These are phyloP conservation scores for Rubia peregrina DNA, from an alignment of 305 asterid species.

Conservation along the genomic window DNA sequence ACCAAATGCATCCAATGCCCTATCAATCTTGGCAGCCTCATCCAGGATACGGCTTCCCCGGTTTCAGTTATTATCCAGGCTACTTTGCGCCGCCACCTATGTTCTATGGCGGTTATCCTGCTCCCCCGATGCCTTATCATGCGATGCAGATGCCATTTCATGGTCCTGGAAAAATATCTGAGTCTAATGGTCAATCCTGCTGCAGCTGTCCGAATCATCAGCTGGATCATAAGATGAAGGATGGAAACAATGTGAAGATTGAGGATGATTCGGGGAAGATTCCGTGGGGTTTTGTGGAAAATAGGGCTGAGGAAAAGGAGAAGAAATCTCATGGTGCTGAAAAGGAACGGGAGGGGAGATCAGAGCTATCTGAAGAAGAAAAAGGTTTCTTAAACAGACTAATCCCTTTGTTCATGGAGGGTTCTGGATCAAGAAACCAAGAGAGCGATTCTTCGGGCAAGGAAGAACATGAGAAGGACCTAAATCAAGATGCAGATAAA, in stretches of 20 bases:
- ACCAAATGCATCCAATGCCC: slow-evolving; percentile 21
- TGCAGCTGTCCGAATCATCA: slow-evolving; percentile 51
- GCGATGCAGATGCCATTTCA: slow-evolving; percentile 30
- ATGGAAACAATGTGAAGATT: slow-evolving; percentile 34
- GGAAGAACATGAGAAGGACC: slow-evolving; percentile 21
- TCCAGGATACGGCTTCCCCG: slow-evolving; percentile 38
- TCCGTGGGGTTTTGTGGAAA: slow-evolving; percentile 29
- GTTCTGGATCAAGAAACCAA: slow-evolving; percentile 23
- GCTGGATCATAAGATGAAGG: slow-evolving; percentile 18
- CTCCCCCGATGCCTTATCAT: slow-evolving; percentile 21
- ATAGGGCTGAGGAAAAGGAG: slow-evolving; percentile 14
- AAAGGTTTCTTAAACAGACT: slow-evolving; percentile 31
- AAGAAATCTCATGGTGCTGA: slow-evolving; percentile 14
- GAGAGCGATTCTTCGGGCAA: slow-evolving; percentile 17
- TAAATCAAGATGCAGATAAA: slow-evolving; percentile 20
- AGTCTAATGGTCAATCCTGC: slow-evolving; percentile 35
- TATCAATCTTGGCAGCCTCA: slow-evolving; percentile 35
- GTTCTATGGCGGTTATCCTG: slow-evolving; percentile 31
- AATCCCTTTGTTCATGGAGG: slow-evolving; percentile 30
- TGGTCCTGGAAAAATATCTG: slow-evolving; percentile 26
- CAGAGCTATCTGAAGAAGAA: slow-evolving; percentile 12
- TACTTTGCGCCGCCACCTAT: slow-evolving; percentile 21
- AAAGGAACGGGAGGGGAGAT: slow-evolving; percentile 8
- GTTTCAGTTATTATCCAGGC: slow-evolving; percentile 27
- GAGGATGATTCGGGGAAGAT: slow-evolving; percentile 36